Base-by-base conservation (phyloP, 495 filamentous ascomycete genomes). In the Penicillium roqueforti region DNA sequence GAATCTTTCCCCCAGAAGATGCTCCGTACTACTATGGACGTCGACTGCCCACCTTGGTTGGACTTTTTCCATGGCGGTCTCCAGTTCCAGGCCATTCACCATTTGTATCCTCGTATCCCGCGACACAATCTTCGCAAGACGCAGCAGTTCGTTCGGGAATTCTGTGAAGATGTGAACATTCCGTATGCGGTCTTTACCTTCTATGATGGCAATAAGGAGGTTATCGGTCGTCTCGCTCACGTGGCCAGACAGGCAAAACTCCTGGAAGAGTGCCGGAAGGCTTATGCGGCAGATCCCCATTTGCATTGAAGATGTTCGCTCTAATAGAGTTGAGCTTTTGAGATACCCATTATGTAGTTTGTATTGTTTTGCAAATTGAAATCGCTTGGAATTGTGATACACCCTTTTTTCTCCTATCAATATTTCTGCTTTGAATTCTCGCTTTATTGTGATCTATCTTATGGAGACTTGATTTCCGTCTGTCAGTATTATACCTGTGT, bases 1-100 rank as follows among this genome's bases (percentile, higher is more conserved):
- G 91, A 96, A 72, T 90, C 85, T 10, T 96, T 95, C 67, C 84
- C 91, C 5, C 91, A 96, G 71, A 87, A 84, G 70, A 95, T 95
- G 91, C 76, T 96, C 43, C 79, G 91, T 44, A 96, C 91, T 7
- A 95, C 91, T 3, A 95, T 95, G 91, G 91, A 96, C 55, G 85
- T 96, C 7, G 91, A 93, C 61, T 96, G 91, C 63, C 89, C 91
- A 0, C 67, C 79, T 25, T 96, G 91, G 91, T 75, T 96, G 36
- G 91, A 96, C 66, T 96, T 91, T 60, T 79, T 96, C 64, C 91
- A 96, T 60, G 91, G 91, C 16, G 91, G 91, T 25, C 72, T 96
- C 57, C 91, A 96, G 70, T 95, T 95, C 63, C 91, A 96, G 69
- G 91, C 85, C 14, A 84, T 96, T 46, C 91, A 96, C 55, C 91